Percentiles rank a stretch among this genome's conserved stretches.
phyloP scores from a whole-genome alignment of 2,329 filamentous ascomycete species.

The Xylogone sp. region DNA sequence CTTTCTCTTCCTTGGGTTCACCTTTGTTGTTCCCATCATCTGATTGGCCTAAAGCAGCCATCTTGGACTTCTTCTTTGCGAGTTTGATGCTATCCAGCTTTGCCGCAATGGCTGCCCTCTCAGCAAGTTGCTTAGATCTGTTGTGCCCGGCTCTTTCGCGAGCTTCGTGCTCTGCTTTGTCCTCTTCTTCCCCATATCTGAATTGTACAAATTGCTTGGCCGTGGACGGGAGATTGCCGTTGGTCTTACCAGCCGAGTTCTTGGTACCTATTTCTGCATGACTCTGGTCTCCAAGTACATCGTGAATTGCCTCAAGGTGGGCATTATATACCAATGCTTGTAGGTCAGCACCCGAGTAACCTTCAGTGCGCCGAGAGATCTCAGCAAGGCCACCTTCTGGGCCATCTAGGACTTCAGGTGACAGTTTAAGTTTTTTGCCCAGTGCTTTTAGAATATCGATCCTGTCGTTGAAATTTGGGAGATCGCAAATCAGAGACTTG shows the following conservation, averaged over 20 bases:
- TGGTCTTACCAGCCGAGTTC: constrained; percentile 21
- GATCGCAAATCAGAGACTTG: constrained; percentile 87
- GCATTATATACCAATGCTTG: constrained; percentile 96
- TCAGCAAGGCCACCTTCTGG: constrained; percentile 58
- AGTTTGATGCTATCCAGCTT: constrained; percentile 79
- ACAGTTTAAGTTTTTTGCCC: constrained; percentile 75
- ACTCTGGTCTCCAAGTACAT: constrained; percentile 69
- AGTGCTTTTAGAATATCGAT: constrained; percentile 85
- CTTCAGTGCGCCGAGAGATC: constrained; percentile 75
- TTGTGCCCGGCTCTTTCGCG: constrained; percentile 40
- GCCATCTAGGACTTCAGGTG: constrained; percentile 54
- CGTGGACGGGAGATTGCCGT: constrained; percentile 17
- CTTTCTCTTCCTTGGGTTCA: constrained; percentile 38
- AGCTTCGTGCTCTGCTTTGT: constrained; percentile 37
- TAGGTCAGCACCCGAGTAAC: constrained; percentile 90
- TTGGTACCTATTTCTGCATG: constrained; percentile 26
- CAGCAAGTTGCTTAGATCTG: constrained; percentile 57
- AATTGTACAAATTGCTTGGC: constrained; percentile 73
- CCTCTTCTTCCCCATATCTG: constrained; percentile 65
- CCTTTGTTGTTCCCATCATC: constrained; percentile 14
- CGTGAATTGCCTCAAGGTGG: constrained; percentile 94
- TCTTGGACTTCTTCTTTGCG: constrained; percentile 46
- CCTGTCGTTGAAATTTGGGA: constrained; percentile 76
- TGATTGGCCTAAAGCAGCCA: constrained; percentile 16
- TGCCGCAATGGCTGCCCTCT: constrained; percentile 74